These are phyloP conservation scores for Elaeis oleifera DNA, from an alignment of 202 grass and related monocot genomes.

Conservation along the genomic window DNA sequence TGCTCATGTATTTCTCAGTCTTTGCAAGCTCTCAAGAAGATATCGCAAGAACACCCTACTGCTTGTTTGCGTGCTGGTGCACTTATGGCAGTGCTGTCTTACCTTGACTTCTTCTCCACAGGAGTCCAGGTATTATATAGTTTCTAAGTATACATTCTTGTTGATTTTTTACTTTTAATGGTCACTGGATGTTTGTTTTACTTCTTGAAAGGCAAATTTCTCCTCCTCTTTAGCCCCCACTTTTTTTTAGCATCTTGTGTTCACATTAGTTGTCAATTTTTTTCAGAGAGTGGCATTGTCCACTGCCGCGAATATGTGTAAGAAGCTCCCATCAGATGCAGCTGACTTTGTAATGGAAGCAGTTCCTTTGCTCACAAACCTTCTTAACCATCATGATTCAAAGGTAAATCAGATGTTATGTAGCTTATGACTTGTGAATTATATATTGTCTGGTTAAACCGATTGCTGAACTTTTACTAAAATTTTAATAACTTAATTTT, in stretches of 20 bases:
- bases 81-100: conserved; percentile 88
- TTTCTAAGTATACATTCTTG: not conserved
- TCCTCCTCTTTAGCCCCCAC: conserved; percentile 9
- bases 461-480: not conserved
- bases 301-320: conserved; percentile 90
- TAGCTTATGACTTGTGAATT: not conserved
- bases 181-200: conserved; percentile 11
- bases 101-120: conserved; percentile 91
- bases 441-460: not conserved
- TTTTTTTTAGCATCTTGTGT: conserved; percentile 15
- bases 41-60: conserved; percentile 90
- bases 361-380: conserved; percentile 76
- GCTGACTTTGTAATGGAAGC: conserved; percentile 94
- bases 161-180: conserved; percentile 1
- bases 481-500: too few relatives aligned
- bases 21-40: conserved; percentile 92
- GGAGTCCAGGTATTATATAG: conserved; percentile 68
- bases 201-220: not conserved
- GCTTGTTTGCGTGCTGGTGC: conserved; percentile 86
- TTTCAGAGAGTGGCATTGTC: conserved; percentile 76
- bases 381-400: conserved; percentile 80
- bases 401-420: conserved; percentile 43
- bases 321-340: conserved; percentile 89
- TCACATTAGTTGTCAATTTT: conserved; percentile 17
- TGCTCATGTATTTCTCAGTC: conserved; percentile 39